Evolutionary conservation across 2,329 filamentous ascomycete species (phyloP).

Genomic region (Onygena corvina): DNA sequence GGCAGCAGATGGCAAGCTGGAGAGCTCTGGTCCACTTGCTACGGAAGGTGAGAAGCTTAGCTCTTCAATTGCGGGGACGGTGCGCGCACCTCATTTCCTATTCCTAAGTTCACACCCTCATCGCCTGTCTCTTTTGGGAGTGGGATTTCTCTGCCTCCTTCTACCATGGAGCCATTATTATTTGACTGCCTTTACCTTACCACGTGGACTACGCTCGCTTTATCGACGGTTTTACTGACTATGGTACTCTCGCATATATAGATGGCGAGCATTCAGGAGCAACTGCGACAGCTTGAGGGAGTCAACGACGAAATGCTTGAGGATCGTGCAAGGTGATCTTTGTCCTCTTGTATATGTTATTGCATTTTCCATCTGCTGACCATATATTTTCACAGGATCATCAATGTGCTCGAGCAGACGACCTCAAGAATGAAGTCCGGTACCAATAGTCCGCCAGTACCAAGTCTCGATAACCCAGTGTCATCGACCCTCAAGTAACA

Average conservation of each 20-base stretch:
- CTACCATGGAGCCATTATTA: constrained; percentile 10
- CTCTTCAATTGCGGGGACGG: constrained; percentile 38
- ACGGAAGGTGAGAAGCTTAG: constrained; percentile 38
- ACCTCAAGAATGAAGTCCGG: not conserved
- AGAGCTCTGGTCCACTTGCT: constrained; percentile 26
- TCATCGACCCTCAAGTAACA: not conserved
- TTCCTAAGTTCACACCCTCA: constrained; percentile 13
- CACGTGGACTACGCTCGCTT: constrained; percentile 1
- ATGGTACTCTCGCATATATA: constrained; percentile 23
- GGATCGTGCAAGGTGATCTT: constrained; percentile 31
- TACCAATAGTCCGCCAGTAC: not conserved
- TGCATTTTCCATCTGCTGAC: not conserved
- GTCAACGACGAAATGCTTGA: constrained; percentile 36
- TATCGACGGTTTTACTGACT: constrained; percentile 9
- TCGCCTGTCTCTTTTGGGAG: constrained; percentile 14
- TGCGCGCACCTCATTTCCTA: constrained; percentile 33
- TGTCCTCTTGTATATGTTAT: not conserved
- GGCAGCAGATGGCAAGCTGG: constrained; percentile 19
- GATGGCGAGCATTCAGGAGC: constrained; percentile 39
- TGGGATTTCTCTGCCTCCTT: constrained; percentile 12
- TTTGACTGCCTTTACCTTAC: constrained; percentile 17
- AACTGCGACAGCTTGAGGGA: constrained; percentile 36
- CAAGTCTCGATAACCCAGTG: not conserved
- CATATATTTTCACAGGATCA: constrained; percentile 3
- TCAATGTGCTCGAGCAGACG: constrained; percentile 9